Conservation (phyloP, 352 stramenopile species). For the Phytophthora capsici region DNA sequence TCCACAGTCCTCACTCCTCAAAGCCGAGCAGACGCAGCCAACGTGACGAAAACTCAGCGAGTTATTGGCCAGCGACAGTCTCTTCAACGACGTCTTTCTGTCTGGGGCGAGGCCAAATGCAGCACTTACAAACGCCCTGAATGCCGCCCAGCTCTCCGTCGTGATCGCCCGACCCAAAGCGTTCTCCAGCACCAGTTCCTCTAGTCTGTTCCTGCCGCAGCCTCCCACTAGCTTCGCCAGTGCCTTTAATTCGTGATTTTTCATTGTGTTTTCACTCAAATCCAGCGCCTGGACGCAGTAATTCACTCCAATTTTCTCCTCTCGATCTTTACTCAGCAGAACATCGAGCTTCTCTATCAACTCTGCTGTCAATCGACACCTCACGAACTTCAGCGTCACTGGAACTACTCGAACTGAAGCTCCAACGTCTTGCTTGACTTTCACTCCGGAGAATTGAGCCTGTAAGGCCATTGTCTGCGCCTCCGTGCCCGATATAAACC, state of each 20-base stretch:
- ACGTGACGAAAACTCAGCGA: conserved; percentile 37
- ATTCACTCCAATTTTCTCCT: conserved; percentile 1
- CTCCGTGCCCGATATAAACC: conserved; percentile 21
- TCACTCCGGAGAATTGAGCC: conserved; percentile 16
- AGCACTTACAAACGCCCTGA: conserved; percentile 34
- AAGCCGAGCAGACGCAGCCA: conserved; percentile 41
- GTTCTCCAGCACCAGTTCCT: conserved; percentile 42
- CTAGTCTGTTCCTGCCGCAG: conserved; percentile 12
- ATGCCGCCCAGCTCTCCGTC: conserved; percentile 33
- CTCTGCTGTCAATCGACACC: conserved; percentile 28
- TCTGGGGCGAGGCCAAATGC: conserved; percentile 18
- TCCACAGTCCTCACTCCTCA: conserved; percentile 18
- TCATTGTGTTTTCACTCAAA: conserved; percentile 41
- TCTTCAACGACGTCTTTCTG: conserved; percentile 18
- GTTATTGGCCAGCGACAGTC: conserved; percentile 43
- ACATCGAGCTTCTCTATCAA: conserved; percentile 24
- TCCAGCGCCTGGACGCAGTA: conserved; percentile 37
- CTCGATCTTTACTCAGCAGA: conserved; percentile 10
- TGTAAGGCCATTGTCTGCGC: not conserved
- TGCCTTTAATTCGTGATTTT: conserved; percentile 19
- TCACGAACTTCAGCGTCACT: conserved; percentile 28
- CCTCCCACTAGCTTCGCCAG: conserved; percentile 25
- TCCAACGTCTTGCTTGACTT: not conserved
- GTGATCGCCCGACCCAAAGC: conserved; percentile 20
- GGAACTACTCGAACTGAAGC: conserved; percentile 19